Base-by-base conservation (phyloP, 805 yeast genomes). In the Sugiyamaella mastotermitis region DNA sequence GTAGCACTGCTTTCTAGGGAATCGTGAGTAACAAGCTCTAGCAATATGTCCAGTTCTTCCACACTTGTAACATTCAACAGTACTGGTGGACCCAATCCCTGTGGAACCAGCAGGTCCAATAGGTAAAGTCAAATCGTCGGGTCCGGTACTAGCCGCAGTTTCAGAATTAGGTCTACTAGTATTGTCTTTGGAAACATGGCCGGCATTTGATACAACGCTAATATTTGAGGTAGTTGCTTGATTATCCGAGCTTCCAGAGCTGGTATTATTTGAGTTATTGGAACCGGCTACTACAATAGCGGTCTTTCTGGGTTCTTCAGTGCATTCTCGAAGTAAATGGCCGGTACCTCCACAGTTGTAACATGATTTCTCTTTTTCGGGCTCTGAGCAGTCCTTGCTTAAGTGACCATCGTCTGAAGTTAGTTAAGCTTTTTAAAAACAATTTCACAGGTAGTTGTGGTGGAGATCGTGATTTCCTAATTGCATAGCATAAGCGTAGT, bases 261-360 rank as follows among this genome's bases (percentile, higher is more conserved):
- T 11, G n/a, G 30, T n/a, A 9, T 27, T 11, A 6, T 9, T 21
- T 11, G 29, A 14, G 21, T 16, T 26, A 13, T 22, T 13, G 19
- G 39, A 7, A 6, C 30, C 27, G 16, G 40, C 20, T 21, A 30
- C 38, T 18, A 35, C 40, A 29, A 29, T 37, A 18, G 37, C 42
- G 24, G 40, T 37, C 32, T 41, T 42, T 8, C 35, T 22, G 9
- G 43, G 42, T 34, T 39, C 45, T 33, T 49, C 43, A 19, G 46
- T 42, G 68, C 97, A 87, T 60, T 87, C 95, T 36, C 82, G 67
- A 63, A 82, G 85, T 53, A 87, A 79, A 58, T 87, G 97, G 40
- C 95, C 96, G 41, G 81, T 73, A 61, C 81, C 83, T 55, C 92
- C 92, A 68, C 97, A 87, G 64, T 82, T 82, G 80, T 83, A 87